Evolutionary conservation across 1,284 basidiomycete genomes (phyloP).

Genomic region (Malassezia psittaci): DNA sequence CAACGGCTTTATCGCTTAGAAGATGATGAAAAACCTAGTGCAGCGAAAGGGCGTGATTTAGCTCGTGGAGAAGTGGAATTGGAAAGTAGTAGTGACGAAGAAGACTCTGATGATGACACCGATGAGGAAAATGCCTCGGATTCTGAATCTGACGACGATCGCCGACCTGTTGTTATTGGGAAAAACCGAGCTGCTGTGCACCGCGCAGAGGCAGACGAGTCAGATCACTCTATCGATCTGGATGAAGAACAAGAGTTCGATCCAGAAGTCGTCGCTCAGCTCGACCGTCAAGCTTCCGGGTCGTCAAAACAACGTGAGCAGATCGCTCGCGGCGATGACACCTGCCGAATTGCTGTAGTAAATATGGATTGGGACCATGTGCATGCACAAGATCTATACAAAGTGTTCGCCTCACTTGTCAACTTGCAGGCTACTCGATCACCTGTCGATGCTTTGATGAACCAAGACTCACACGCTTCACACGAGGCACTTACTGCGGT

Average conservation of each 20-base stretch:
- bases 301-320: conserved; percentile 19
- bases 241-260: conserved; percentile 56
- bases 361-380: conserved; percentile 99
- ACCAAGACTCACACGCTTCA: not conserved
- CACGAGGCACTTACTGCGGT: conserved; percentile 24
- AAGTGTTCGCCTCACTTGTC: conserved; percentile 81
- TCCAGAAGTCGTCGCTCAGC: conserved; percentile 55
- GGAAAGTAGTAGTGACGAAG: conserved; percentile 34
- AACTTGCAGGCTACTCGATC: conserved; percentile 40
- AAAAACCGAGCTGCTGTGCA: conserved; percentile 5
- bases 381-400: conserved; percentile 77
- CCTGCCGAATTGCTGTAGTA: conserved; percentile 68
- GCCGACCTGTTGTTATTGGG: conserved; percentile 18
- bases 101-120: conserved; percentile 24
- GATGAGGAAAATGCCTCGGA: conserved; percentile 57
- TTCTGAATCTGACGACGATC: conserved; percentile 28
- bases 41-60: conserved; percentile 57
- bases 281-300: conserved; percentile 60
- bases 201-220: conserved; percentile 19
- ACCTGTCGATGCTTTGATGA: conserved; percentile 6
- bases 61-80: conserved; percentile 61
- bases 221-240: conserved; percentile 56
- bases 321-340: conserved; percentile 35
- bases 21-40: conserved; percentile 5
- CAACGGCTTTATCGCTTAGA: conserved; percentile 13